Evolutionary conservation across 768 basidiomycete genomes (phyloP).

Genomic region (Mycena amicta): DNA sequence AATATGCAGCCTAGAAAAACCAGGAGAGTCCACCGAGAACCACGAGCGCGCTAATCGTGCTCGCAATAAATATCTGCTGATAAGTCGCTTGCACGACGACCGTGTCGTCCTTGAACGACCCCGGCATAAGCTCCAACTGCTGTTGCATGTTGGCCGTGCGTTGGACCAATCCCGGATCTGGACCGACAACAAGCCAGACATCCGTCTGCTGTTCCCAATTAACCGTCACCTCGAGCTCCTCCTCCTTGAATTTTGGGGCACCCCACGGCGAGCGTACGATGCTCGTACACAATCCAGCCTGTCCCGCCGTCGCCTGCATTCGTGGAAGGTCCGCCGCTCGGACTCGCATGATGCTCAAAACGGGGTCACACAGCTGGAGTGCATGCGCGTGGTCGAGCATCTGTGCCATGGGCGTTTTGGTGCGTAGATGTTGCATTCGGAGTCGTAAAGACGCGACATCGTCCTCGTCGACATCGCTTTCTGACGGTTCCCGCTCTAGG

Average conservation of each 20-base stretch:
- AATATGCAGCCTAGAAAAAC: neutral
- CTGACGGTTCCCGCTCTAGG: neutral
- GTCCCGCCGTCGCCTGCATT: slow-evolving; percentile 23
- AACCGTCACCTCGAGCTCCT: slow-evolving; percentile 11
- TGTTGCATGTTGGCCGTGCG: slow-evolving; percentile 21
- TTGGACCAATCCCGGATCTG: slow-evolving; percentile 15
- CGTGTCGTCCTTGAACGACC: slow-evolving; percentile 14
- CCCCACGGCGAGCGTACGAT: slow-evolving; percentile 21
- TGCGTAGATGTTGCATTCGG: neutral
- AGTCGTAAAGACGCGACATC: neutral
- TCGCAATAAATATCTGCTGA: slow-evolving; percentile 17
- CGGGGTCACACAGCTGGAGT: slow-evolving; percentile 18
- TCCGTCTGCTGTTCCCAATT: slow-evolving; percentile 12
- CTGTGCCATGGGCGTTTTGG: slow-evolving; percentile 20
- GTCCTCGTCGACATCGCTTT: slow-evolving; percentile 8
- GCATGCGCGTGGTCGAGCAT: slow-evolving; percentile 23
- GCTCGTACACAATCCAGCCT: slow-evolving; percentile 20
- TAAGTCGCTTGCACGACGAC: slow-evolving; percentile 19
- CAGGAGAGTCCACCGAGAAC: slow-evolving; percentile 5
- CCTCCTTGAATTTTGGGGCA: slow-evolving; percentile 12
- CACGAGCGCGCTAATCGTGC: slow-evolving; percentile 14
- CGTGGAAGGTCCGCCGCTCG: slow-evolving; percentile 19
- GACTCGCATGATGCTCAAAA: slow-evolving; percentile 21
- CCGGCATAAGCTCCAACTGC: slow-evolving; percentile 16
- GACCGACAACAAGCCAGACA: slow-evolving; percentile 22